These are phyloP conservation scores for Brassica napus DNA, from an alignment of 345 rosid species.

Conservation along the genomic window Da-Ae NC_063439.1:9719001-9719500, in stretches of 20 bases:
- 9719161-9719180: conserved; percentile 81
- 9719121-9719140: conserved; percentile 54
- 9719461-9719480: conserved; percentile 44
- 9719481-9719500: conserved; percentile 82
- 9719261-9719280: conserved; percentile 97
- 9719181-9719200: conserved; percentile 84
- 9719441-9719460: conserved; percentile 39
- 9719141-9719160: conserved; percentile 96
- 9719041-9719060: conserved; percentile 21
- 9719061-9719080: background rate
- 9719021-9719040: conserved; percentile 15
- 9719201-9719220: conserved; percentile 67
- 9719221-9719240: conserved; percentile 59
- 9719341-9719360: conserved; percentile 87
- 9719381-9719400: conserved; percentile 62
- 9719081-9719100: conserved; percentile 4
- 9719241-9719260: conserved; percentile 89
- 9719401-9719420: conserved; percentile 47
- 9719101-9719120: conserved; percentile 9
- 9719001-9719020: conserved; percentile 5
- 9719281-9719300: conserved; percentile 96
- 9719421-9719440: conserved; percentile 46
- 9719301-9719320: conserved; percentile 92
- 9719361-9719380: conserved; percentile 82
- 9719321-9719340: conserved; percentile 97